A percentile compares a stretch with the other conserved stretches of the same genome.
These are phyloP conservation scores for Cryptococcus sp. DNA, from an alignment of 1,284 basidiomycete species.

Conservation along the genomic window DNA sequence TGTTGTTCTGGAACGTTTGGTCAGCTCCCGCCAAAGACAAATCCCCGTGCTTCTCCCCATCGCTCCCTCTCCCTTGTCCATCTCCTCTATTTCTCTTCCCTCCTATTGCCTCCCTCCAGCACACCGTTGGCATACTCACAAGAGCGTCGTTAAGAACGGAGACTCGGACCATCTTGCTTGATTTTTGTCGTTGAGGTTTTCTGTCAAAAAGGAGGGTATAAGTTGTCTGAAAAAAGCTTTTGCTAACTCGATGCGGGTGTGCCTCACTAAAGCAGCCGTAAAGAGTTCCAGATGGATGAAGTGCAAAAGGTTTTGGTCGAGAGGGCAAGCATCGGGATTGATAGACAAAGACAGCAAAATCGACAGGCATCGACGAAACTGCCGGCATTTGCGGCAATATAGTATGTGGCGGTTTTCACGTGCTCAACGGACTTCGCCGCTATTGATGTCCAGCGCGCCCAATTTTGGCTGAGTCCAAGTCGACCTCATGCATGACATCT, in stretches of 20 bases:
- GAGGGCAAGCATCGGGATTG: no score
- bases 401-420: conserved; percentile 3
- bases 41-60: background rate
- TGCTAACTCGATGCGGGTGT: conserved; percentile 49
- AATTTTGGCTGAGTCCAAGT: no score
- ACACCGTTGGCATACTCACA: conserved; percentile 54
- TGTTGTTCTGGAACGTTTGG: conserved; percentile 68
- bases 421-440: background rate
- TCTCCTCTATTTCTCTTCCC: background rate
- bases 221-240: conserved; percentile 50
- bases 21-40: no score
- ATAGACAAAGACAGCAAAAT: background rate
- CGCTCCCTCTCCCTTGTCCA: background rate
- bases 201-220: conserved; percentile 36
- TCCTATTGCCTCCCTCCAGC: background rate
- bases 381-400: background rate
- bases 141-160: conserved; percentile 65
- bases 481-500: no score
- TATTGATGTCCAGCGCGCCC: no score
- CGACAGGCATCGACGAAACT: background rate
- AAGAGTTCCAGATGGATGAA: conserved; percentile 24
- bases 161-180: conserved; percentile 49
- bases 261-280: conserved; percentile 43
- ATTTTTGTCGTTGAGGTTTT: conserved; percentile 17
- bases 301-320: conserved; percentile 15